These are phyloP conservation scores for Fonsecaea erecta DNA, from an alignment of 2,329 filamentous ascomycete genomes.

Conservation along the genomic window DNA sequence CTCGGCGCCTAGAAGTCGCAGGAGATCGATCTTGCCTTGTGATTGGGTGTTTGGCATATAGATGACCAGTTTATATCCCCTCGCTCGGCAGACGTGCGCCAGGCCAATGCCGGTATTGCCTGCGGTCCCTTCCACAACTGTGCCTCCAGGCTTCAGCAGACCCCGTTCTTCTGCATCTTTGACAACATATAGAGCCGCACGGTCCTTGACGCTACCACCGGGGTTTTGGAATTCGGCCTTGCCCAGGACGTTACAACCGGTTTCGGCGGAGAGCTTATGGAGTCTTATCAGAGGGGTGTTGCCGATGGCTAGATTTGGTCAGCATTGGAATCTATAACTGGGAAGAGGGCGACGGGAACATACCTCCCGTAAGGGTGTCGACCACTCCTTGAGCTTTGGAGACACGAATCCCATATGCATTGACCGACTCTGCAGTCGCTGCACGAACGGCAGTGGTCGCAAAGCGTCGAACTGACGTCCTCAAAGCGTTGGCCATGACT, in stretches of 20 bases:
- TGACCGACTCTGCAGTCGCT: slow-evolving; percentile 46
- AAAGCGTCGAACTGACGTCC: slow-evolving; percentile 60
- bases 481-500: slow-evolving; percentile 32
- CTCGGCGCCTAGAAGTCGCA: slow-evolving; percentile 88
- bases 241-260: slow-evolving; percentile 90
- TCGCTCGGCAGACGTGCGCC: slow-evolving; percentile 90
- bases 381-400: slow-evolving; percentile 80
- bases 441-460: slow-evolving; percentile 64
- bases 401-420: slow-evolving; percentile 69
- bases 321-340: neutral
- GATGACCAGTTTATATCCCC: slow-evolving; percentile 93
- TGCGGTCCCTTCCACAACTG: slow-evolving; percentile 94
- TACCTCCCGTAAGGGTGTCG: slow-evolving; percentile 81
- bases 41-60: slow-evolving; percentile 99
- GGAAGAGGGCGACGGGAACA: slow-evolving; percentile 29
- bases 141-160: slow-evolving; percentile 80
- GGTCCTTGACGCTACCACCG: slow-evolving; percentile 93
- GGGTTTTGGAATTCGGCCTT: slow-evolving; percentile 99
- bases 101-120: slow-evolving; percentile 98
- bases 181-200: slow-evolving; percentile 91
- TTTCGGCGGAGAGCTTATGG: slow-evolving; percentile 84
- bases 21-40: slow-evolving; percentile 93
- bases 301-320: slow-evolving; percentile 73
- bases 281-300: slow-evolving; percentile 94
- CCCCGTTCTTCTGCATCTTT: slow-evolving; percentile 90